Evolutionary conservation across 495 filamentous ascomycete genomes (phyloP), one percentile per base, ranked within the genome.

Genomic region (Annulohypoxylon maeteangense): DNA sequence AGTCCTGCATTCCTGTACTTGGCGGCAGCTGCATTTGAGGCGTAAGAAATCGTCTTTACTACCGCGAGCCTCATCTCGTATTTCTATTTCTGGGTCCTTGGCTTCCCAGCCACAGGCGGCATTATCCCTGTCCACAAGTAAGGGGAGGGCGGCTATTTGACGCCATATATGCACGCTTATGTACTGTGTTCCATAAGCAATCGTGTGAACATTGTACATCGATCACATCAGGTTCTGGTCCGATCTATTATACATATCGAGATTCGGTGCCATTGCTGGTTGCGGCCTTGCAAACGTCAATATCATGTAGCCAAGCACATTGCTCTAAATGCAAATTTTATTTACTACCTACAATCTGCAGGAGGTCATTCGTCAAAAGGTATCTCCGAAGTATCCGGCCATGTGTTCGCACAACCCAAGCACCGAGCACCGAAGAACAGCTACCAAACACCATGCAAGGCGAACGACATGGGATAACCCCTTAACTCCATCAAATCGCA

Each of bases 31-130:
- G 61, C 48, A 65, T 59, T 50, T 44, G 29, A 68, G 59, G 70
- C 60, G 65, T 65, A 8, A 48, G 29, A 31, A 31, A 22, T 20
- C 40, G 7, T 45, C 47, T 60, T 62, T 62, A 10, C 27, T 65
- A 36, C 54, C 48, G 65, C 45, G 70, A 68, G 66, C 67, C 71
- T 70, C 71, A 70, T 42, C 67, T 74, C 71, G 71, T 67, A 67
- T 70, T 74, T 65, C 67, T 70, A 63, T 62, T 63, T 44, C 38
- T 67, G 50, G 58, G 38, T 54, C 34, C 71, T 70, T 74, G 62
- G 67, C 67, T 61, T 57, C 23, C 48, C 50, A 61, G 58, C 67
- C 36, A 70, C 53, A 32, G 44, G 27, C 38, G 58, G 58, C 57
- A 70, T 62, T 25, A 68, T 65, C 71, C 71, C 58, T 70, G 66